phyloP scores from a whole-genome alignment of 2,329 filamentous ascomycete genomes.

The Ophiocordyceps camponoti-leonardi region DNA sequence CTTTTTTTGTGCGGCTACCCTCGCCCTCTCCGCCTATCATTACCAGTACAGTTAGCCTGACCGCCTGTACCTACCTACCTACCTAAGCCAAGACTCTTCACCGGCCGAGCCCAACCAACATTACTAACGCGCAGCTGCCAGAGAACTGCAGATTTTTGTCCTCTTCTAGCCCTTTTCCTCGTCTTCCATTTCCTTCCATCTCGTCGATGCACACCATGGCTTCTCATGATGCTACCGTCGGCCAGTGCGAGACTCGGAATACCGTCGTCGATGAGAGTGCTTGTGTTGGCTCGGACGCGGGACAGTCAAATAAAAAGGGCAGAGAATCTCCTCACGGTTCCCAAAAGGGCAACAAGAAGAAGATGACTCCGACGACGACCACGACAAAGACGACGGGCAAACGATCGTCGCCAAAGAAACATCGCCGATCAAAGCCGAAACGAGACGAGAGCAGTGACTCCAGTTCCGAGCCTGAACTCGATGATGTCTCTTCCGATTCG shows the following conservation, averaged over 20 bases:
- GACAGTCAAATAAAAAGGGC: background rate
- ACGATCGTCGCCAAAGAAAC: slow-evolving; percentile 5
- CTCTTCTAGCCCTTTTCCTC: background rate
- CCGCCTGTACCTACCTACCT: no score
- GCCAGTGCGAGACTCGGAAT: slow-evolving; percentile 6
- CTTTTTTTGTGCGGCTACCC: background rate
- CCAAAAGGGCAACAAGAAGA: slow-evolving; percentile 3
- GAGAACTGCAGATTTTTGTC: background rate
- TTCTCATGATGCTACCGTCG: slow-evolving; percentile 3
- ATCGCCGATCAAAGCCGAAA: slow-evolving; percentile 4
- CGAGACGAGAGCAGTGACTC: slow-evolving; percentile 1
- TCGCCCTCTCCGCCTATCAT: background rate
- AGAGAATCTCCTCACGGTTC: background rate
- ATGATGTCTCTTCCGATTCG: slow-evolving; percentile 3
- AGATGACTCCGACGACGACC: slow-evolving; percentile 1
- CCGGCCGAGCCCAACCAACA: no score
- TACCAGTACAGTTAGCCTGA: no score
- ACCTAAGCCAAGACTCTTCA: no score
- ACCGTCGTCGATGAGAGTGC: slow-evolving; percentile 1
- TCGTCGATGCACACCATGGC: slow-evolving; percentile 5
- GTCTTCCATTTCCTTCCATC: background rate
- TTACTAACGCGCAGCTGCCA: background rate
- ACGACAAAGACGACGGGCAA: background rate
- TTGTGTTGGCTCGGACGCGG: background rate
- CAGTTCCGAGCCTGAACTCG: background rate